Evolutionary conservation across 108 stramenopile genomes (phyloP), one percentile per base, ranked within the genome.

Genomic region (Nitzschia inconspicua): DNA sequence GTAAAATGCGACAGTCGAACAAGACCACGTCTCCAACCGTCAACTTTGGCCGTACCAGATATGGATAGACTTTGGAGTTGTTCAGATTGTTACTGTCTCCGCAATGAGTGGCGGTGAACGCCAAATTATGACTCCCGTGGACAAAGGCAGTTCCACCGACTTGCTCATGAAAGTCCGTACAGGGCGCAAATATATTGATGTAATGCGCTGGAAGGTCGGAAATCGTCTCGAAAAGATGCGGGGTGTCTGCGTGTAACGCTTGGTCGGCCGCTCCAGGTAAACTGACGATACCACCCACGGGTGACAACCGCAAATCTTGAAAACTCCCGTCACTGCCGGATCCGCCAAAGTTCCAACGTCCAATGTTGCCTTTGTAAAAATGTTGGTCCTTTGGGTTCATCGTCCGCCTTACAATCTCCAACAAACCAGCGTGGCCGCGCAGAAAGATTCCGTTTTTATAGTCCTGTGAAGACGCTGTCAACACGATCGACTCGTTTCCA

Each of bases 111-210:
- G 86, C 85, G 5, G 83, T 74, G 11, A 85, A 80, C 8, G 47
- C 68, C 31, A 95, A 62, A 47, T 58, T 63, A 40, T 95, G 94
- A 34, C 82, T 82, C 22, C 72, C 89, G 44, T 86, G 65, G 1
- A 95, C 75, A 52, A 92, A 86, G 22, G 90, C 88, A 16, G 90
- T 92, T 11, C 86, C 86, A 8, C 88, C 94, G n/a, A 86, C 83
- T 20, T 30, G 40, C 14, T 76, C 71, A 2, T 57, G 46, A 20
- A 57, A 35, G 14, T 54, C 32, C 0, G 57, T 56, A 35, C 85
- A 88, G 5, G 77, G 79, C 14, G 82, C 77, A 65, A 95, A 95
- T 11, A 78, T 47, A 58, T 95, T 95, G 44, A 82, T 60, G 58
- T 95, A 95, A 64, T 95, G 91, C 20, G 85, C 84, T 6, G 94